Evolutionary conservation across 805 yeast genomes (phyloP).

Genomic region (Wickerhamomyces silvicola): DNA sequence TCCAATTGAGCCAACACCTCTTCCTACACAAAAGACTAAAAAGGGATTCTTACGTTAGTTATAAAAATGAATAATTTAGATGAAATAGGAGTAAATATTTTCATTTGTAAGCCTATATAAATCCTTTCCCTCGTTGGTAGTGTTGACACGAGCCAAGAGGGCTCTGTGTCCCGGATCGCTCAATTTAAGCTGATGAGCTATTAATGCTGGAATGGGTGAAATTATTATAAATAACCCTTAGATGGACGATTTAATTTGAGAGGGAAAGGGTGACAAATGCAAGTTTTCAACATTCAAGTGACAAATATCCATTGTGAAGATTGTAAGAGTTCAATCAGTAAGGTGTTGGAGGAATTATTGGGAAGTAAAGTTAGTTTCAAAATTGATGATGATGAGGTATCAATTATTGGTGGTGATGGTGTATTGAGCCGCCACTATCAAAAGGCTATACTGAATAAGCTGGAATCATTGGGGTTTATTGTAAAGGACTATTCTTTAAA

Average conservation of each 20-base stretch:
- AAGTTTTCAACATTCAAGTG: slow-evolving; percentile 7
- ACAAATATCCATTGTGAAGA: slow-evolving; percentile 51
- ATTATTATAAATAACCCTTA: too few relatives aligned
- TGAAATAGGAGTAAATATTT: neutral
- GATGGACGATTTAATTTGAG: too few relatives aligned
- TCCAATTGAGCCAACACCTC: slow-evolving; percentile 21
- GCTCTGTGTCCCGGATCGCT: too few relatives aligned
- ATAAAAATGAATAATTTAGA: neutral
- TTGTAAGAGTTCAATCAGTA: slow-evolving; percentile 36
- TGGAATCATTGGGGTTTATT: slow-evolving; percentile 14
- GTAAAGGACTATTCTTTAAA: slow-evolving; percentile 21
- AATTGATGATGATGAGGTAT: slow-evolving; percentile 11
- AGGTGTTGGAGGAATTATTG: slow-evolving; percentile 16
- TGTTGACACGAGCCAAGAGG: too few relatives aligned
- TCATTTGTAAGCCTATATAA: too few relatives aligned
- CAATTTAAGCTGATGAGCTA: too few relatives aligned
- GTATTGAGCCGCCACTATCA: slow-evolving; percentile 4
- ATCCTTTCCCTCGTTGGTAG: too few relatives aligned
- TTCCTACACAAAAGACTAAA: slow-evolving; percentile 54
- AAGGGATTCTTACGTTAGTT: slow-evolving; percentile 72
- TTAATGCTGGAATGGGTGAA: too few relatives aligned
- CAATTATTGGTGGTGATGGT: slow-evolving; percentile 6
- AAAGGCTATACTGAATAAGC: slow-evolving; percentile 2
- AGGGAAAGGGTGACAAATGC: too few relatives aligned
- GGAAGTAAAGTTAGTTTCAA: slow-evolving; percentile 9